These are phyloP conservation scores for Ulota crispa DNA, from an alignment of 225 moss, liverwort and hornwort genomes.

Conservation along the genomic window DNA sequence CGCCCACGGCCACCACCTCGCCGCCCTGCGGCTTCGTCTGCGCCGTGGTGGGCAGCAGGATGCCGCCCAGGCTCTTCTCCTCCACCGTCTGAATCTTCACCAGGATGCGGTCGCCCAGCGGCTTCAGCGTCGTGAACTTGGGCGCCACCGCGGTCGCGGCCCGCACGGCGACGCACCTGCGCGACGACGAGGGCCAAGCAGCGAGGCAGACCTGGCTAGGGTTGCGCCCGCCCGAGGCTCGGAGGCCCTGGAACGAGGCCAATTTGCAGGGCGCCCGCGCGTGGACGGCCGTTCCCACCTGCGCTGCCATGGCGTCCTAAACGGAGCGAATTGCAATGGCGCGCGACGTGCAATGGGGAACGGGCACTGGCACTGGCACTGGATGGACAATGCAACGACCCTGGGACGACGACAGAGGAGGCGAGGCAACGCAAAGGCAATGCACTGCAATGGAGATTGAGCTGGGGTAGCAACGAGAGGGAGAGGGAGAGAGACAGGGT, in stretches of 20 bases:
- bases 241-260: constrained; percentile 46
- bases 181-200: constrained; percentile 12
- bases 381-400: not conserved
- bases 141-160: constrained; percentile 78
- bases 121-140: constrained; percentile 85
- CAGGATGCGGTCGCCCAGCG: constrained; percentile 83
- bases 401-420: not conserved
- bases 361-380: too few relatives aligned
- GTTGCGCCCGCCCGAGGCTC: not conserved
- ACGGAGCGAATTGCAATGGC: not conserved
- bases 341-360: not conserved
- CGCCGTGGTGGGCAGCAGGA: constrained; percentile 73
- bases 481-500: too few relatives aligned
- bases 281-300: constrained; percentile 35
- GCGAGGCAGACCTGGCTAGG: constrained; percentile 41
- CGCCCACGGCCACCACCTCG: constrained; percentile 88
- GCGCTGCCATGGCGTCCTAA: constrained; percentile 41
- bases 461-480: not conserved
- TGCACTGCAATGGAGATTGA: not conserved
- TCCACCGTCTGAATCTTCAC: constrained; percentile 78
- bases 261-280: constrained; percentile 34
- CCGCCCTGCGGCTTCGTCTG: constrained; percentile 94
- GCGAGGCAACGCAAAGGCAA: not conserved
- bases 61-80: constrained; percentile 89
- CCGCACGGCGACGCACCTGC: constrained; percentile 40